Conservation (phyloP, 441 rosid species). For the Bruguiera hainesii region DNA sequence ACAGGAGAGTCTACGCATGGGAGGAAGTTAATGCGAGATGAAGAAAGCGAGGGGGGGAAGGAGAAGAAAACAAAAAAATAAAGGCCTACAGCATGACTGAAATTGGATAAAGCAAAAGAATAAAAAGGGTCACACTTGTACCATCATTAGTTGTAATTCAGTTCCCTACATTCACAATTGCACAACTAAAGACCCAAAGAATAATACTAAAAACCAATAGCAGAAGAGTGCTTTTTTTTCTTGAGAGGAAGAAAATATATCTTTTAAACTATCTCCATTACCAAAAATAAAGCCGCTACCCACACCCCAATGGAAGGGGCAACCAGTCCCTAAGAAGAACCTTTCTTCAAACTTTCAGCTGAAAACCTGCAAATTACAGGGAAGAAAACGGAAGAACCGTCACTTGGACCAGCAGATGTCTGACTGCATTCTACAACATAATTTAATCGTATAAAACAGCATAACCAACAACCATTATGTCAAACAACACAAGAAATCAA, state of each 20-base stretch:
- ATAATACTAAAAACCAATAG: conserved; percentile 28
- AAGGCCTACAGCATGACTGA: too few relatives aligned
- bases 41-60: too few relatives aligned
- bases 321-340: conserved; percentile 25
- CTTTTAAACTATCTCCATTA: too few relatives aligned
- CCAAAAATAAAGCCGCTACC: conserved; percentile 31
- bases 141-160: conserved; percentile 4
- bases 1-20: too few relatives aligned
- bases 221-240: too few relatives aligned
- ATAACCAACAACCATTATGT: background rate
- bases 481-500: background rate
- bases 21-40: too few relatives aligned
- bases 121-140: background rate
- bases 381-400: background rate
- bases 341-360: conserved; percentile 30
- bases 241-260: too few relatives aligned
- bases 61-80: background rate
- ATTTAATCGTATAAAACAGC: background rate
- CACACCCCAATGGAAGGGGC: conserved; percentile 28
- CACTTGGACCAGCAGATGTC: background rate
- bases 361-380: conserved; percentile 24
- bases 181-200: conserved; percentile 30
- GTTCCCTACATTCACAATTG: conserved; percentile 34
- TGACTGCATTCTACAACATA: background rate
- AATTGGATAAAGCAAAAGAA: background rate